phyloP scores from a whole-genome alignment of 805 yeast genomes.

The Suhomyces emberorum region DNA sequence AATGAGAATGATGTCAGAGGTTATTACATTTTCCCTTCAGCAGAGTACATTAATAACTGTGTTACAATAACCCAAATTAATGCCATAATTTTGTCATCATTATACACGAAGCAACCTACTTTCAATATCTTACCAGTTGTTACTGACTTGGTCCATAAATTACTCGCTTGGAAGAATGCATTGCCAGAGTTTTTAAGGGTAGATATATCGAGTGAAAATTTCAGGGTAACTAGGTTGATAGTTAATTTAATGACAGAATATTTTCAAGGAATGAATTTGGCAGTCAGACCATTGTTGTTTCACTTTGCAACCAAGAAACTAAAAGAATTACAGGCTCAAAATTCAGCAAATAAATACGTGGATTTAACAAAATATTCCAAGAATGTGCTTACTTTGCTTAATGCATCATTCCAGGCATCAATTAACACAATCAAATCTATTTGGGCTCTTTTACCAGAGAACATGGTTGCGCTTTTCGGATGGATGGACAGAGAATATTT shows the following conservation, averaged over 20 bases:
- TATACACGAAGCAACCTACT: conserved; percentile 74
- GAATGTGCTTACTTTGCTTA: conserved; percentile 62
- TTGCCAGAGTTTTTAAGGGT: conserved; percentile 64
- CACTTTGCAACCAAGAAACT: conserved; percentile 72
- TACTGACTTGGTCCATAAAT: conserved; percentile 62
- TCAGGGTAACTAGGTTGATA: conserved; percentile 60
- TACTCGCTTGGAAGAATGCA: conserved; percentile 63
- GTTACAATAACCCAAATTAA: conserved; percentile 77
- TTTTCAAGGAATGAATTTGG: conserved; percentile 77
- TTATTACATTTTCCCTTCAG: conserved; percentile 72
- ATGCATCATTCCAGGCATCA: conserved; percentile 78
- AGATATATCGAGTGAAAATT: conserved; percentile 52
- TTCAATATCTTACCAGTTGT: conserved; percentile 73
- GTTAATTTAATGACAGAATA: conserved; percentile 80
- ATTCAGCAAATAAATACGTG: conserved; percentile 47
- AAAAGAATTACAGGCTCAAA: conserved; percentile 43
- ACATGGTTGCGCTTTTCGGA: conserved; percentile 82
- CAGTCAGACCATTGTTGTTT: conserved; percentile 71
- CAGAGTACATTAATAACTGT: conserved; percentile 72
- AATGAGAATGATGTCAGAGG: conserved; percentile 53
- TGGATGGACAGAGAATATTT: conserved; percentile 84
- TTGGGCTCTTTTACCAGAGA: conserved; percentile 72
- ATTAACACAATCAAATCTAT: conserved; percentile 69
- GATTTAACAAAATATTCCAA: conserved; percentile 67
- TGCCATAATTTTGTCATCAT: conserved; percentile 63